phyloP scores from a whole-genome alignment of 768 basidiomycete species.

The Mycena pura region DNA sequence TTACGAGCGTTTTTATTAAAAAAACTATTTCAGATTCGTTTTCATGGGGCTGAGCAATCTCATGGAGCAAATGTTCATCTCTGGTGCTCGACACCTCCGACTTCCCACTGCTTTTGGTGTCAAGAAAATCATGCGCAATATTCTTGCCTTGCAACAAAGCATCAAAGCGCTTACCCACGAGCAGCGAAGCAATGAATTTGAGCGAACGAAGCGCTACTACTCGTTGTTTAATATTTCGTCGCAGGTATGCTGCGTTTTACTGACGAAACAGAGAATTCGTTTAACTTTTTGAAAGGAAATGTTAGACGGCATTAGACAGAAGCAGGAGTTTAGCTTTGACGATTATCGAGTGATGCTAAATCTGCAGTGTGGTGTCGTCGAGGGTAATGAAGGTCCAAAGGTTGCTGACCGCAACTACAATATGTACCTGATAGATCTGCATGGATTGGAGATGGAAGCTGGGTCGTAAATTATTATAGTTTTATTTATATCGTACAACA shows the following conservation, averaged over 20 bases:
- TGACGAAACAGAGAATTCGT: neutral
- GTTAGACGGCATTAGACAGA: constrained; percentile 70
- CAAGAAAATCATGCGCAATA: constrained; percentile 87
- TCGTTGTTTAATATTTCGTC: constrained; percentile 77
- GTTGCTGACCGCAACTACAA: constrained; percentile 78
- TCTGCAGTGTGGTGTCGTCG: constrained; percentile 84
- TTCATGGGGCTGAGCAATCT: constrained; percentile 87
- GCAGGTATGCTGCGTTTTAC: constrained; percentile 54
- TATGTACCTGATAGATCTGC: constrained; percentile 90
- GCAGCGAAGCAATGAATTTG: constrained; percentile 69
- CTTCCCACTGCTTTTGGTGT: constrained; percentile 78
- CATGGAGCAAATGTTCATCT: constrained; percentile 84
- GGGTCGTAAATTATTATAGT: constrained; percentile 25
- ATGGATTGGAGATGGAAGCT: constrained; percentile 72
- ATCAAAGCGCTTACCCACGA: constrained; percentile 78
- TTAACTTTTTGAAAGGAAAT: constrained; percentile 59
- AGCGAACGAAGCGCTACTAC: constrained; percentile 82
- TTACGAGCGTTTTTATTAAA: constrained; percentile 15
- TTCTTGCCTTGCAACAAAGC: constrained; percentile 90
- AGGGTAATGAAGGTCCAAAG: constrained; percentile 56
- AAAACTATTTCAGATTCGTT: constrained; percentile 69
- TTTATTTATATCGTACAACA: constrained; percentile 20
- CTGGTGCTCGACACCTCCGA: constrained; percentile 73
- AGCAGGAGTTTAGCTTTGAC: constrained; percentile 81
- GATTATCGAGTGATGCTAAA: constrained; percentile 93